Evolutionary conservation across 805 yeast genomes (phyloP).

Genomic region (Zygotorulaspora florentina): DNA sequence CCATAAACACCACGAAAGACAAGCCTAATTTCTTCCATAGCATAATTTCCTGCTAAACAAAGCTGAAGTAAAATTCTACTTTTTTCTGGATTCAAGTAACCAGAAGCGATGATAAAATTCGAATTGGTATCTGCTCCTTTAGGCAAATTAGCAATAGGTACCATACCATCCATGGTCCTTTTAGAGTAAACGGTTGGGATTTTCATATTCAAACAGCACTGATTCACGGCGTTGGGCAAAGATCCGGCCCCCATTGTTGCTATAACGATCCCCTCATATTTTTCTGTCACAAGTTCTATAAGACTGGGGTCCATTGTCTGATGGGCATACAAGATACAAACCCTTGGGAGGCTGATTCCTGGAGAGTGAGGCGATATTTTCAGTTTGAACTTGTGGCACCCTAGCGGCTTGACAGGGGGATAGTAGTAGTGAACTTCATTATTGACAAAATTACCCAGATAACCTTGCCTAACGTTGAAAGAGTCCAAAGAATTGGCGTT

Average conservation of each 20-base stretch:
- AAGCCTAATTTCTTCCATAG: constrained; percentile 38
- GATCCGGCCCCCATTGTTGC: constrained; percentile 76
- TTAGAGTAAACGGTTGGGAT: constrained; percentile 62
- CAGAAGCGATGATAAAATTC: constrained; percentile 52
- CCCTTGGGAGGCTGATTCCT: constrained; percentile 32
- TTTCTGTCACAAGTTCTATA: constrained; percentile 44
- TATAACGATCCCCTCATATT: constrained; percentile 52
- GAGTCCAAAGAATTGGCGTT: constrained; percentile 69
- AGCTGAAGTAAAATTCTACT: constrained; percentile 55
- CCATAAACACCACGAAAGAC: constrained; percentile 53
- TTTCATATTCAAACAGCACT: constrained; percentile 37
- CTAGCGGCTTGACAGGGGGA: constrained; percentile 58
- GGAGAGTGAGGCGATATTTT: constrained; percentile 22
- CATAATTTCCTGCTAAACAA: constrained; percentile 43
- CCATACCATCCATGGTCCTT: constrained; percentile 68
- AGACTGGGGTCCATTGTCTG: constrained; percentile 54
- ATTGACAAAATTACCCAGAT: constrained; percentile 64
- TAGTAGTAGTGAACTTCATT: constrained; percentile 61
- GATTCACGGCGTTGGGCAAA: constrained; percentile 47
- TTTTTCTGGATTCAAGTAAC: constrained; percentile 64
- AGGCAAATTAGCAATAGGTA: constrained; percentile 48
- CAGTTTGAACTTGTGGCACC: constrained; percentile 42
- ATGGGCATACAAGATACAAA: constrained; percentile 55
- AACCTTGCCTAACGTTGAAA: constrained; percentile 68
- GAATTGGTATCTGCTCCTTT: constrained; percentile 34